A percentile compares a stretch with the other conserved stretches of the same genome.
These are phyloP conservation scores for Neurospora africana DNA, from an alignment of 495 filamentous ascomycete genomes.

Conservation along the genomic window DNA sequence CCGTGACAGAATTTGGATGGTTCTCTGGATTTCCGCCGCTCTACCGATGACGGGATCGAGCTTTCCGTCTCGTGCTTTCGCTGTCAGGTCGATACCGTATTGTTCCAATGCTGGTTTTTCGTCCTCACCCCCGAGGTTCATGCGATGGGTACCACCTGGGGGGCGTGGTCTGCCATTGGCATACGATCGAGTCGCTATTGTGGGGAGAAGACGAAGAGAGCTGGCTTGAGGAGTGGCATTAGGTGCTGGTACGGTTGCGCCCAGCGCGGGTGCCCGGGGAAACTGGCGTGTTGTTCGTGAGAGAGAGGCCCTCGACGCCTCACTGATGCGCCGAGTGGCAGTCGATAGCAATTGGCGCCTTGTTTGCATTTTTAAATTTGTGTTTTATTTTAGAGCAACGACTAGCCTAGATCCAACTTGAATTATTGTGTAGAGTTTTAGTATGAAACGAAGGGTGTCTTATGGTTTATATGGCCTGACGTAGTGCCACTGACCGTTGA, in stretches of 20 bases:
- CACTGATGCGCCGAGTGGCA: constrained; percentile 26
- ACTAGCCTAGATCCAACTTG: neutral
- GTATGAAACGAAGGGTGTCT: neutral
- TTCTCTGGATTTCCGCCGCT: constrained; percentile 82
- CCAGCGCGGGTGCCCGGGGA: constrained; percentile 8
- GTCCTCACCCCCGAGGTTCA: constrained; percentile 71
- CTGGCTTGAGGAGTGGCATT: constrained; percentile 2
- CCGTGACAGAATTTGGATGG: constrained; percentile 86
- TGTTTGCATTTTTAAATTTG: constrained; percentile 26
- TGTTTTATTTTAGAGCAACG: neutral
- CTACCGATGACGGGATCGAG: constrained; percentile 93
- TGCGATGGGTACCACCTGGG: constrained; percentile 84
- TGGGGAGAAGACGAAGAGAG: constrained; percentile 15
- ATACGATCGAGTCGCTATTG: constrained; percentile 44
- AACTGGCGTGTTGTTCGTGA: constrained; percentile 15
- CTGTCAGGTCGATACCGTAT: constrained; percentile 85
- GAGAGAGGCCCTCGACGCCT: constrained; percentile 21
- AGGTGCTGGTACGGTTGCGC: constrained; percentile 5
- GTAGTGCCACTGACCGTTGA: neutral
- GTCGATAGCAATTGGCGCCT: constrained; percentile 23
- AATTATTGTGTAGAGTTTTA: neutral
- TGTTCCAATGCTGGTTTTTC: constrained; percentile 83
- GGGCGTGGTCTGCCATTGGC: constrained; percentile 72
- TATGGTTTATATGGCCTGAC: neutral
- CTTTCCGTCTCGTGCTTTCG: constrained; percentile 74